Percentiles rank a stretch among this genome's conserved stretches.
phyloP scores from a whole-genome alignment of 768 basidiomycete species.

The Solioccasus polychromus region DNA sequence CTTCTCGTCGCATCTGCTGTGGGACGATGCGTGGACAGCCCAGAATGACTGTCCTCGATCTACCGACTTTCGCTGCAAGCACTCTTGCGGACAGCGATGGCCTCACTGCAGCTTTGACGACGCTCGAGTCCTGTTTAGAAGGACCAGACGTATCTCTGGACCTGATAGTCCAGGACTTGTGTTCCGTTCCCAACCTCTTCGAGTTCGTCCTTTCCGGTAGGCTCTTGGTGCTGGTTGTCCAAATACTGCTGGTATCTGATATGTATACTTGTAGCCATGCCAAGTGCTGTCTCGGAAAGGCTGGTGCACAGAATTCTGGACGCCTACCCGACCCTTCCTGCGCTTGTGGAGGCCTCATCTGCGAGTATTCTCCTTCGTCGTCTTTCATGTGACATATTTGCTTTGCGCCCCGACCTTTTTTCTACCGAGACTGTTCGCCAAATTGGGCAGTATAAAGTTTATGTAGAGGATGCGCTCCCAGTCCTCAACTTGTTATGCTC shows the following conservation, averaged over 20 bases:
- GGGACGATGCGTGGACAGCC: background rate
- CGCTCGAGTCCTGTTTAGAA: conserved; percentile 26
- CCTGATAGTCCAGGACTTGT: conserved; percentile 27
- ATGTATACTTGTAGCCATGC: conserved; percentile 7
- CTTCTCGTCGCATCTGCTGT: too few relatives aligned
- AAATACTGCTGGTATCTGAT: background rate
- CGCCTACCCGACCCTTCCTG: conserved; percentile 30
- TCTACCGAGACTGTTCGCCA: conserved; percentile 6
- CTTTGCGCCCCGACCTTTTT: conserved; percentile 19
- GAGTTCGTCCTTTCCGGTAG: conserved; percentile 31
- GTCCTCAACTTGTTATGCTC: conserved; percentile 19
- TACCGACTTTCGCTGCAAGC: conserved; percentile 15
- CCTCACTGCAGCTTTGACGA: conserved; percentile 11
- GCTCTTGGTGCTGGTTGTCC: background rate
- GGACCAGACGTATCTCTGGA: conserved; percentile 17
- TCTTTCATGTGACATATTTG: conserved; percentile 25
- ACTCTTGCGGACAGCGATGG: conserved; percentile 19
- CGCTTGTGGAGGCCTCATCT: conserved; percentile 20
- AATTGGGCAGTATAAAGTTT: conserved; percentile 20
- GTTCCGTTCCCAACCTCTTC: conserved; percentile 26
- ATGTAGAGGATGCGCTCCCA: conserved; percentile 22
- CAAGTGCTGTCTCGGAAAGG: conserved; percentile 1
- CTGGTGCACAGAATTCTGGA: conserved; percentile 31
- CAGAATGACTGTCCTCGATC: conserved; percentile 12
- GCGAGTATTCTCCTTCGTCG: conserved; percentile 20